Conservation (phyloP, 1,284 basidiomycete species). For the Ganoderma lucidum region DNA sequence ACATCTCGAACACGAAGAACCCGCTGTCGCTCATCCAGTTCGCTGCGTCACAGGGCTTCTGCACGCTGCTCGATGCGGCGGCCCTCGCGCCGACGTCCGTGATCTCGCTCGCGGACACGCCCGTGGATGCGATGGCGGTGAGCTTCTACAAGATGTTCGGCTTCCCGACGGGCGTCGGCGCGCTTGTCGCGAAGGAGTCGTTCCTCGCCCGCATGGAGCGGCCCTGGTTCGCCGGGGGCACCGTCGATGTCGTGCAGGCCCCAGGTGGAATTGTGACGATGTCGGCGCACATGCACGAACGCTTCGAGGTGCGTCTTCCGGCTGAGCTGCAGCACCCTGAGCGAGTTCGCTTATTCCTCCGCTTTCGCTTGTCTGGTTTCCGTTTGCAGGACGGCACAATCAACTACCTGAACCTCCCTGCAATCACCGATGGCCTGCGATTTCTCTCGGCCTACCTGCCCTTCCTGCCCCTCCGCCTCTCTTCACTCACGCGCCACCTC, state of each 20-base stretch:
- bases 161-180: slow-evolving; percentile 86
- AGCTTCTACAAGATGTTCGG: slow-evolving; percentile 93
- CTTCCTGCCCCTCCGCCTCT: slow-evolving; percentile 76
- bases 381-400: slow-evolving; percentile 80
- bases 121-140: slow-evolving; percentile 82
- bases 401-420: slow-evolving; percentile 78
- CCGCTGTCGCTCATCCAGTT: slow-evolving; percentile 53
- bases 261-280: slow-evolving; percentile 74
- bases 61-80: slow-evolving; percentile 80
- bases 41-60: slow-evolving; percentile 74
- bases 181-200: slow-evolving; percentile 75
- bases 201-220: slow-evolving; percentile 67
- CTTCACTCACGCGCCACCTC: slow-evolving; percentile 63
- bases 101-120: slow-evolving; percentile 68
- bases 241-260: slow-evolving; percentile 82
- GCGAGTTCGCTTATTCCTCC: background rate
- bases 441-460: slow-evolving; percentile 80
- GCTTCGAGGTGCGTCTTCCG: slow-evolving; percentile 68
- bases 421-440: slow-evolving; percentile 77
- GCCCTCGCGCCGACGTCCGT: slow-evolving; percentile 77
- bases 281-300: slow-evolving; percentile 67
- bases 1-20: slow-evolving; percentile 73
- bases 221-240: slow-evolving; percentile 88
- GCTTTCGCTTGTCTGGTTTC: background rate
- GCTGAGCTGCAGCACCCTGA: background rate